Evolutionary conservation across 768 basidiomycete species (phyloP), one percentile per base, ranked within the genome.

Genomic region (Pulveroboletus ravenelii): DNA sequence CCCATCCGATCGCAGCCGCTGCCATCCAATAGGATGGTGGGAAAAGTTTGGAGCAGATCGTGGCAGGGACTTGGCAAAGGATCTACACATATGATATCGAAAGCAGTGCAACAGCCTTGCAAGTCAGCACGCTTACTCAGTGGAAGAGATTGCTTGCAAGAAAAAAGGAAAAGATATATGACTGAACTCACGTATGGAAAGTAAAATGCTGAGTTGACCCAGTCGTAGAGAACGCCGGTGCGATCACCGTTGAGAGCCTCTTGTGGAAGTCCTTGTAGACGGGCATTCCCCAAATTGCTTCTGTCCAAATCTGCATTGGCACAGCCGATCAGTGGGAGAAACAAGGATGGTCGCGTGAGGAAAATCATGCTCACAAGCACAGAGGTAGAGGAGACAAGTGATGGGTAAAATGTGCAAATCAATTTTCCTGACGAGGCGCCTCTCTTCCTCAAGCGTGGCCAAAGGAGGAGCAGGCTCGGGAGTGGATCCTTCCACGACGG

Each of bases 131-230:
- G 20, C 29, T 9, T 8, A n/a, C 35, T 38, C 29, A 36, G 12
- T 29, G 32, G 30, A 27, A 20, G 6, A 20, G 40, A 31, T 14
- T 43, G 9, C 2, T 35, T 20, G 23, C 14, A 10, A 18, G 6
- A 48, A 25, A 9, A 31, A 31, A 37, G 38, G 15, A 34, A 29
- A 40, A 45, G 23, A 1, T 29, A 14, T 20, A 31, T 12, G 20
- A 23, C 1, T 17, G 6, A 34, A 70, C 78, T 50, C 51, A 84
- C 87, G 59, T 89, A 90, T 53, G 89, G 78, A 60, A 90, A 83
- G 72, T 83, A 90, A 69, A 90, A 91, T 6, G 75, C 76, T 1
- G 87, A 87, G 57, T 79, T 85, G 37, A 85, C 69, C 88, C 87
- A 89, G 62, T 86, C 81, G 61, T 80, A 89, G 15, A 81, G 72